Conservation (phyloP, 495 filamentous ascomycete species). For the Trichoderma reesei region DNA sequence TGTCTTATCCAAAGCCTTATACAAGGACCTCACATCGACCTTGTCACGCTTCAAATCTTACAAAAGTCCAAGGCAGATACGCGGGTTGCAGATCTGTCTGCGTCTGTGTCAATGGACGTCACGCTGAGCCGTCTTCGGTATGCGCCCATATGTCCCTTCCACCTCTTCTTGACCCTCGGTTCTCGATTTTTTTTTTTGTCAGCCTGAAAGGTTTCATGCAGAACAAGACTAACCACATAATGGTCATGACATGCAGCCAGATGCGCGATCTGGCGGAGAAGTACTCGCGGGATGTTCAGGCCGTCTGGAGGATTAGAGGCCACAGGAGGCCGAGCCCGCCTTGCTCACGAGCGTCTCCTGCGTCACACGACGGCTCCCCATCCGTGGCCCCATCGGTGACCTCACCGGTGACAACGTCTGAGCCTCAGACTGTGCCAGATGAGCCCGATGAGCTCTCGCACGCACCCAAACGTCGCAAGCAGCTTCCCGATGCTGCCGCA, state of each 20-base stretch:
- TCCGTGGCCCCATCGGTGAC: not conserved
- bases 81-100: not conserved
- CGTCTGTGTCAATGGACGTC: not conserved
- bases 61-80: not conserved
- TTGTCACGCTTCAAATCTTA: not conserved
- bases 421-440: not conserved
- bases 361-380: not conserved
- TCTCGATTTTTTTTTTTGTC: not conserved
- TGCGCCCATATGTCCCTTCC: not conserved
- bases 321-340: not conserved
- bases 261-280: conserved; percentile 51
- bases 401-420: not conserved
- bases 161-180: not conserved
- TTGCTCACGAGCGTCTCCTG: not conserved
- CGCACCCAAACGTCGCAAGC: not conserved
- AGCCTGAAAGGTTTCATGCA: not conserved
- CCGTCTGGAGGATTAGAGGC: not conserved
- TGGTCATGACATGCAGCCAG: not conserved
- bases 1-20: not conserved
- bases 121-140: not conserved
- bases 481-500: not conserved
- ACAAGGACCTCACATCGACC: not conserved
- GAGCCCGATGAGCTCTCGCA: not conserved
- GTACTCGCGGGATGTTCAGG: conserved; percentile 11
- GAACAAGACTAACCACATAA: not conserved